Evolutionary conservation across 495 filamentous ascomycete genomes (phyloP).

Genomic region (Hypomontagnella monticulosa): DNA sequence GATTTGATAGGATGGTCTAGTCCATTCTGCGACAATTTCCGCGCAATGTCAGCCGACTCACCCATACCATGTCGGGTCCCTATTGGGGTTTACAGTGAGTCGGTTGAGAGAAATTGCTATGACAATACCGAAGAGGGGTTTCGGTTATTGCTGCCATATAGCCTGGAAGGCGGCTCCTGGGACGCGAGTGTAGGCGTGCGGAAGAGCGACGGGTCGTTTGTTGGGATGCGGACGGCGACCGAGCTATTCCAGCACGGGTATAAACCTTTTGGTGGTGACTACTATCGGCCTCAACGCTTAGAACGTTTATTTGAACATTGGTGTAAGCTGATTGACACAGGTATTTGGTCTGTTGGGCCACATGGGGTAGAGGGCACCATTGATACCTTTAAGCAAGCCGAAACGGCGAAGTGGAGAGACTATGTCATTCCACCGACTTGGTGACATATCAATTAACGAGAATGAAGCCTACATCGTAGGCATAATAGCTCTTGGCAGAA

Average conservation of each 20-base stretch:
- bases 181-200: slow-evolving; percentile 33
- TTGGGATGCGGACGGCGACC: slow-evolving; percentile 32
- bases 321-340: slow-evolving; percentile 51
- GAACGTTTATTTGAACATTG: slow-evolving; percentile 50
- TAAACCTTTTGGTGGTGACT: slow-evolving; percentile 51
- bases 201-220: slow-evolving; percentile 48
- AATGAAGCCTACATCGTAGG: no score
- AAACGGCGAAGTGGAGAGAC: slow-evolving; percentile 20
- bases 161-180: slow-evolving; percentile 7
- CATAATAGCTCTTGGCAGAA: no score
- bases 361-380: slow-evolving; percentile 53
- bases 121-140: slow-evolving; percentile 44
- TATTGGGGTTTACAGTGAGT: slow-evolving; percentile 38
- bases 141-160: slow-evolving; percentile 38
- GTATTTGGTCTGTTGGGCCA: slow-evolving; percentile 53
- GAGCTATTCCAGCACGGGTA: slow-evolving; percentile 55
- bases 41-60: slow-evolving; percentile 28
- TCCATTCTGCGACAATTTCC: slow-evolving; percentile 25
- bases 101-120: slow-evolving; percentile 8
- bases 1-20: slow-evolving; percentile 36
- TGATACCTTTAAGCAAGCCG: slow-evolving; percentile 53
- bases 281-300: slow-evolving; percentile 46
- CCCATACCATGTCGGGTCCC: slow-evolving; percentile 15
- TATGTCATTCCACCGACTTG: slow-evolving; percentile 37
- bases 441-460: no score